Conservation (phyloP, 148 eudicot genomes). For the Rhododendron mucronatum region DNA sequence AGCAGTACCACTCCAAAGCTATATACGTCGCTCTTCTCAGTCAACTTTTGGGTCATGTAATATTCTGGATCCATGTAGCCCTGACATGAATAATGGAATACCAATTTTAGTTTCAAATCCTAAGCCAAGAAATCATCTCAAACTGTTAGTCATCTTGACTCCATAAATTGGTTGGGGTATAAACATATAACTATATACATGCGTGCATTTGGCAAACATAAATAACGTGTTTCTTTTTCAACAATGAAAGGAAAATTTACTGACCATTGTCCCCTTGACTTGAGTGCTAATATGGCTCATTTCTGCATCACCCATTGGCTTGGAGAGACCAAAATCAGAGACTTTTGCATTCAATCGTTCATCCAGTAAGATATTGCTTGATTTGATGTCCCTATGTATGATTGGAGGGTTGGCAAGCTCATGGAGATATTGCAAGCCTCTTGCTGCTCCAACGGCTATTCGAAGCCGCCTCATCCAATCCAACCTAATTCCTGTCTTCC, state of each 20-base stretch:
- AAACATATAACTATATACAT: background rate
- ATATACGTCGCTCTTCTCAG: constrained; percentile 11
- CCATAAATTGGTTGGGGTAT: background rate
- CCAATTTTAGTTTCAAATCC: no score
- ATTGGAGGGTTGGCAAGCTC: constrained; percentile 28
- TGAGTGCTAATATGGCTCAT: constrained; percentile 23
- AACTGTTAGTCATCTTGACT: background rate
- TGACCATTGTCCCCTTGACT: constrained; percentile 29
- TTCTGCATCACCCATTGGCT: constrained; percentile 8
- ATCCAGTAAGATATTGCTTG: constrained; percentile 22
- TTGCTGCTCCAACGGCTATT: constrained; percentile 21
- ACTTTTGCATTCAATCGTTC: constrained; percentile 19
- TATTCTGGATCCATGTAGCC: constrained; percentile 23
- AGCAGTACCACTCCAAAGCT: constrained; percentile 19
- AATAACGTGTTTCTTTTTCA: background rate
- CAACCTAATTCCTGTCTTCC: constrained; percentile 20
- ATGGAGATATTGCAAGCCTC: constrained; percentile 24
- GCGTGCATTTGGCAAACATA: background rate
- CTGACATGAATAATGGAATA: background rate
- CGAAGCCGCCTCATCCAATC: constrained; percentile 24
- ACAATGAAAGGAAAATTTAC: background rate
- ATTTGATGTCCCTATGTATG: constrained; percentile 22
- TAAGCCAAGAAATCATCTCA: no score
- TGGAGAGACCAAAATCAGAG: constrained; percentile 27
- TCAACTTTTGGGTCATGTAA: constrained; percentile 12